Percentiles rank a stretch among this genome's conserved stretches.
These are phyloP conservation scores for Mycena leptocephala DNA, from an alignment of 768 basidiomycete genomes.

Conservation along the genomic window DNA sequence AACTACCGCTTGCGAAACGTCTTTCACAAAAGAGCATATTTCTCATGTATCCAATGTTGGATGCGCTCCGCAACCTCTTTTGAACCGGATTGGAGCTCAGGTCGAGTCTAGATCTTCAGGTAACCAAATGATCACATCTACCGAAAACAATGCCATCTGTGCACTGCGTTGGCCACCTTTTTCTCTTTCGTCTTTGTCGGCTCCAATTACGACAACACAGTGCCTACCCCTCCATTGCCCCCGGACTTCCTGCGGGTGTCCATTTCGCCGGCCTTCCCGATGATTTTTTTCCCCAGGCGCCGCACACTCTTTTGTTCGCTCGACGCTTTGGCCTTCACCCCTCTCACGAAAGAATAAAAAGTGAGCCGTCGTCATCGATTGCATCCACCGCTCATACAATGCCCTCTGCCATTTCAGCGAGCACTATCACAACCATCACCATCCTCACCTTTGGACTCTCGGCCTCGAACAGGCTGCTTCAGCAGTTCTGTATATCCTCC, in stretches of 20 bases:
- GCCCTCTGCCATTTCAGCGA: not conserved
- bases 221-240: not conserved
- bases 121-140: not conserved
- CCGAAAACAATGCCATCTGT: not conserved
- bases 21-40: too few relatives aligned
- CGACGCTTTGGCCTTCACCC: not conserved
- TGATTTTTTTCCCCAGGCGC: too few relatives aligned
- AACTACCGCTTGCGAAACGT: too few relatives aligned
- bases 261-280: too few relatives aligned
- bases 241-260: too few relatives aligned
- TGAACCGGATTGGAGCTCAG: too few relatives aligned
- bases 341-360: not conserved
- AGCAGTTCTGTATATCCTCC: not conserved
- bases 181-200: not conserved
- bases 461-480: slow-evolving; percentile 5
- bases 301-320: not conserved
- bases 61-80: too few relatives aligned
- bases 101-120: too few relatives aligned
- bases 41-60: too few relatives aligned
- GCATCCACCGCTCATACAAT: slow-evolving; percentile 2
- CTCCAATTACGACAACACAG: not conserved
- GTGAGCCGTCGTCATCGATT: not conserved
- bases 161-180: not conserved
- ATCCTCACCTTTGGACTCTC: not conserved
- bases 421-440: not conserved